Evolutionary conservation across 1,284 basidiomycete genomes (phyloP), one percentile per base, ranked within the genome.

Genomic region (Prillingera fragicola): DNA sequence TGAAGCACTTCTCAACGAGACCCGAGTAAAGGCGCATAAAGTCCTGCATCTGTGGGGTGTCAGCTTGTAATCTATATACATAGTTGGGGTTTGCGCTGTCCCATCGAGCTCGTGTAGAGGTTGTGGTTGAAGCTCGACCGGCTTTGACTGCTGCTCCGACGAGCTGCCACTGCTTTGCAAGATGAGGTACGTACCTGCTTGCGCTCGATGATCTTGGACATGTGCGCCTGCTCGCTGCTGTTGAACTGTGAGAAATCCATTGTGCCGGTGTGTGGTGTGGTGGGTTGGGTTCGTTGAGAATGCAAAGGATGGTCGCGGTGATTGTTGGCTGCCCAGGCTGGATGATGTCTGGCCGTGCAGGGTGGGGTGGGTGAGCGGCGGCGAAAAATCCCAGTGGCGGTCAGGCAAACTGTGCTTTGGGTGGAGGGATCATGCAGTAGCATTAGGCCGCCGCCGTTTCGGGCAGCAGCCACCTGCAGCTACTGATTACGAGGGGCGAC

Each of bases 1-100:
- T 89, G 78, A 98, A 98, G 73, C 94, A 98, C 57, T 87, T 81
- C 70, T 97, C 92, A 32, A 95, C 91, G 43, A 98, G 79, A 61
- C 84, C 85, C n/a, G 90, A 88, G 75, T 97, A 97, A 71, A 97
- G 84, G 63, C 79, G 80, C 78, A 97, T 78, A 63, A 98, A 97
- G 76, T 97, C 94, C 78, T 94, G 87, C 91, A 97, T 95, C 88
- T 97, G 72, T 33, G 32, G 33, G 14, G 14, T 7, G 38, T 47
- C 18, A 45, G 47, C 37, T 19, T 1, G n/a, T n/a, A n/a, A n/a
- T n/a, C n/a, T n/a, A n/a, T n/a, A n/a, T n/a, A n/a, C n/a, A n/a
- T n/a, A n/a, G n/a, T n/a, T n/a, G n/a, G n/a, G n/a, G n/a, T n/a
- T n/a, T n/a, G n/a, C n/a, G n/a, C n/a, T n/a, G n/a, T n/a, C n/a